phyloP scores from a whole-genome alignment of 371 early-diverging fungal species.

The Apophysomyces ossiformis region DNA sequence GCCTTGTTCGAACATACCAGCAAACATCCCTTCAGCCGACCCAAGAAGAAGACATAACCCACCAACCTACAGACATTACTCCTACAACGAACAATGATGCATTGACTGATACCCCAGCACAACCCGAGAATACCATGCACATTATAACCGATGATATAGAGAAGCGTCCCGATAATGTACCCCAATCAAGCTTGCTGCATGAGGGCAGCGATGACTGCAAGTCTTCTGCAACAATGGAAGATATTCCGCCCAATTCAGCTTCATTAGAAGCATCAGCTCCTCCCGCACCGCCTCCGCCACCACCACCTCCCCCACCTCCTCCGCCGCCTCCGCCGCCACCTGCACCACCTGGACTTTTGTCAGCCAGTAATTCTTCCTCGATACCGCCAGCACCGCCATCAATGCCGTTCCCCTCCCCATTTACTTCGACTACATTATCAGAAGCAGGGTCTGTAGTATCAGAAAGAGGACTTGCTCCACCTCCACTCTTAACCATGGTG shows the following conservation, averaged over 20 bases:
- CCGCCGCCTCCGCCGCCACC: constrained; percentile 35
- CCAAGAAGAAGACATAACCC: neutral
- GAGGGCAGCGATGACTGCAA: too few species aligned
- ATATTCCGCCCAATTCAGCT: too few species aligned
- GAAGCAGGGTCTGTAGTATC: neutral
- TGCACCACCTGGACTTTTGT: constrained; percentile 21
- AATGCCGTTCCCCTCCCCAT: constrained; percentile 11
- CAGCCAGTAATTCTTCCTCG: constrained; percentile 11
- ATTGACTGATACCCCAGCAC: neutral
- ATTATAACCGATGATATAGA: too few species aligned
- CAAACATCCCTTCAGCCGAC: neutral
- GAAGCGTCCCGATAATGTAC: too few species aligned
- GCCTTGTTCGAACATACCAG: neutral
- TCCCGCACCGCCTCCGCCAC: constrained; percentile 23
- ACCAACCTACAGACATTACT: neutral
- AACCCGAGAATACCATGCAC: neutral
- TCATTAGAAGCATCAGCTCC: neutral
- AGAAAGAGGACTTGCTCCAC: constrained; percentile 16
- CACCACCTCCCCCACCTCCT: constrained; percentile 27
- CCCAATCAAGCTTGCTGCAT: too few species aligned
- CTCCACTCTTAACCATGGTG: constrained; percentile 27
- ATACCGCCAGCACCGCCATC: constrained; percentile 26
- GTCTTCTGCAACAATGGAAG: too few species aligned
- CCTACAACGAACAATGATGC: neutral
- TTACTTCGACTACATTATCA: constrained; percentile 2